A percentile compares a stretch with the other conserved stretches of the same genome.
These are phyloP conservation scores for Poterioochromonas sp. DNA, from an alignment of 352 stramenopile species.

Conservation along the genomic window DNA sequence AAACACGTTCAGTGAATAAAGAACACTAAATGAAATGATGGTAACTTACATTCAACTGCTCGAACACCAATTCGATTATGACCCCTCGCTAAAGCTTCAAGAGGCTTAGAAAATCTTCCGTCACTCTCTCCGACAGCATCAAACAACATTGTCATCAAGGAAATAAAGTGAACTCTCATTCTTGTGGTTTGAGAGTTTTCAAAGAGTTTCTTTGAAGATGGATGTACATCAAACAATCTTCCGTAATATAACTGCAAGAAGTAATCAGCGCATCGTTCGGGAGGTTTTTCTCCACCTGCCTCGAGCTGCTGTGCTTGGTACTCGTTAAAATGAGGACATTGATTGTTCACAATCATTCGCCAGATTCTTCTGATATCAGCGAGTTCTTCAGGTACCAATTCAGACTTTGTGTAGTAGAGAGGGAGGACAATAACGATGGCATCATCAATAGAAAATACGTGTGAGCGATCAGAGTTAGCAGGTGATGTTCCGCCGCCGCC, in stretches of 20 bases:
- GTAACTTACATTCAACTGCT: conserved; percentile 8
- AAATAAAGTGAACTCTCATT: not conserved
- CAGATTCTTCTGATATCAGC: not conserved
- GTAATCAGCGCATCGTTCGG: not conserved
- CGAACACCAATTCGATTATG: not conserved
- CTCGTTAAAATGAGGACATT: not conserved
- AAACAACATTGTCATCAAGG: not conserved
- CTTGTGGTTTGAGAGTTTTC: not conserved
- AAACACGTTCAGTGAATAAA: not conserved
- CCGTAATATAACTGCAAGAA: not conserved
- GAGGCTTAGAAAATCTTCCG: not conserved
- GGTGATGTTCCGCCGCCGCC: no score
- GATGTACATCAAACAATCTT: not conserved
- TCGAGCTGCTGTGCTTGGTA: not conserved
- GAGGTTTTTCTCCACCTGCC: not conserved
- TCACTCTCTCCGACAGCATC: not conserved
- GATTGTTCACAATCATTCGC: not conserved
- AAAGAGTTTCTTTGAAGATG: not conserved
- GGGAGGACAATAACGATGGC: not conserved
- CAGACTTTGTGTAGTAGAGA: not conserved
- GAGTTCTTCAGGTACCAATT: not conserved
- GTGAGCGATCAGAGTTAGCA: no score
- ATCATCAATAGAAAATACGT: not conserved
- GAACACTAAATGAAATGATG: not conserved
- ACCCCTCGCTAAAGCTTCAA: not conserved